Evolutionary conservation across 2,329 filamentous ascomycete species (phyloP).

Genomic region (Microdochium paspali): DNA sequence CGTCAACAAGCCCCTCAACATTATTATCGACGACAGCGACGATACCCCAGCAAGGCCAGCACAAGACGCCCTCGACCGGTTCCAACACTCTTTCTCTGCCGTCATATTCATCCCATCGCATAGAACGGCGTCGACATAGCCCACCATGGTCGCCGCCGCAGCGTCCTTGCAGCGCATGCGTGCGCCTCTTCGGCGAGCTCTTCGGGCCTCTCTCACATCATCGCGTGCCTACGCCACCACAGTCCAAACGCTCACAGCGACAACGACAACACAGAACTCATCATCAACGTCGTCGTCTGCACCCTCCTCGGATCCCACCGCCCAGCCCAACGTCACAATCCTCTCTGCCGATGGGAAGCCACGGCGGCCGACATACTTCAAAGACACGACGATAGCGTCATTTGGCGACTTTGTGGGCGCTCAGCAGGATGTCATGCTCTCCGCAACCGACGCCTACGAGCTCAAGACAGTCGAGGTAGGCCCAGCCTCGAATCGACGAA

Average conservation of each 20-base stretch:
- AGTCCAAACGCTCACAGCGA: constrained; percentile 21
- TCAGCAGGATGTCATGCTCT: constrained; percentile 30
- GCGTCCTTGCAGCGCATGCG: constrained; percentile 15
- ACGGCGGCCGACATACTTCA: constrained; percentile 45
- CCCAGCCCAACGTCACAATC: constrained; percentile 4
- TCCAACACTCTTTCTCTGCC: too few relatives aligned
- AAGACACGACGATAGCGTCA: constrained; percentile 45
- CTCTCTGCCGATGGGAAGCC: constrained; percentile 6
- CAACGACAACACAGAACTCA: constrained; percentile 7
- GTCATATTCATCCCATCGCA: too few relatives aligned
- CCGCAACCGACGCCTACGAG: constrained; percentile 46
- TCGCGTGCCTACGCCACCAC: constrained; percentile 36
- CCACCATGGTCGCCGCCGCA: constrained; percentile 15
- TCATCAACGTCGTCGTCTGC: constrained; percentile 8
- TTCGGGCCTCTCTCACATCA: constrained; percentile 10
- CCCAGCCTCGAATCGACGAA: constrained; percentile 51
- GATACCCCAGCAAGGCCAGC: background rate
- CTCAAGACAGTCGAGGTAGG: constrained; percentile 56
- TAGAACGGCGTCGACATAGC: background rate
- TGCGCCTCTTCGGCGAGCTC: constrained; percentile 16
- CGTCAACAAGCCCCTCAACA: background rate
- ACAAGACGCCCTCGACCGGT: too few relatives aligned
- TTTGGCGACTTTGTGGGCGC: constrained; percentile 48
- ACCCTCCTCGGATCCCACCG: constrained; percentile 5
- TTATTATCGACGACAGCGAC: background rate